Evolutionary conservation across 2,329 filamentous ascomycete species (phyloP).

Genomic region (Chaetomium globosum): DNA sequence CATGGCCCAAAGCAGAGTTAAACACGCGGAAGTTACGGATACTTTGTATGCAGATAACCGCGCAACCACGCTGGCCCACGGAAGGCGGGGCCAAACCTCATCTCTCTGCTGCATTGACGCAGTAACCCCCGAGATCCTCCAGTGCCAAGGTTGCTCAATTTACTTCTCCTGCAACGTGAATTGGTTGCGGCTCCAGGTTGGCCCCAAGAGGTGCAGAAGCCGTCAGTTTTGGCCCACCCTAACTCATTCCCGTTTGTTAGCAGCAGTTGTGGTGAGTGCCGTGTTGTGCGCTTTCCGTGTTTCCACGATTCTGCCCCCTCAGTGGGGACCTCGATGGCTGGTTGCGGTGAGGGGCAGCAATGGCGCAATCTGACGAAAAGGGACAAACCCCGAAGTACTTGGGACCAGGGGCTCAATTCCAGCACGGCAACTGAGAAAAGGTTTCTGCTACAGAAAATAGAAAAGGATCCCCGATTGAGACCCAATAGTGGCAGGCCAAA

Average conservation of each 20-base stretch:
- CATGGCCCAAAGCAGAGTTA: background rate
- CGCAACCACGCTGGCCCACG: background rate
- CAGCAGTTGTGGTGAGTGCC: no score
- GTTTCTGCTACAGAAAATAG: constrained; percentile 31
- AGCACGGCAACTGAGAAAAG: constrained; percentile 17
- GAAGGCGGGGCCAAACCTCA: constrained; percentile 7
- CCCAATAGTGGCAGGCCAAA: no score
- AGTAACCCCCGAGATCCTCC: constrained; percentile 32
- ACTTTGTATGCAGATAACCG: background rate
- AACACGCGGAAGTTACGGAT: background rate
- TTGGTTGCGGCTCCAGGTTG: constrained; percentile 1
- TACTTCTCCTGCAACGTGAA: constrained; percentile 18
- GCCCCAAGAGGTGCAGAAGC: constrained; percentile 12
- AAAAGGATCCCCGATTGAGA: background rate
- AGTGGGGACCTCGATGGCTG: constrained; percentile 28
- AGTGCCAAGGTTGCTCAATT: constrained; percentile 10
- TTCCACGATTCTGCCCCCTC: constrained; percentile 31
- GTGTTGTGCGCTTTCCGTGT: constrained; percentile 11
- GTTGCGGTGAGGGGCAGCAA: constrained; percentile 32
- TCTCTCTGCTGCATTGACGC: constrained; percentile 32
- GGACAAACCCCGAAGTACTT: constrained; percentile 29
- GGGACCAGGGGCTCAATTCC: constrained; percentile 24
- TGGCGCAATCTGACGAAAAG: constrained; percentile 36
- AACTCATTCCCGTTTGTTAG: constrained; percentile 14
- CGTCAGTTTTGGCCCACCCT: constrained; percentile 20